phyloP scores from a whole-genome alignment of 768 basidiomycete species.

The Chalciporus piperatus region DNA sequence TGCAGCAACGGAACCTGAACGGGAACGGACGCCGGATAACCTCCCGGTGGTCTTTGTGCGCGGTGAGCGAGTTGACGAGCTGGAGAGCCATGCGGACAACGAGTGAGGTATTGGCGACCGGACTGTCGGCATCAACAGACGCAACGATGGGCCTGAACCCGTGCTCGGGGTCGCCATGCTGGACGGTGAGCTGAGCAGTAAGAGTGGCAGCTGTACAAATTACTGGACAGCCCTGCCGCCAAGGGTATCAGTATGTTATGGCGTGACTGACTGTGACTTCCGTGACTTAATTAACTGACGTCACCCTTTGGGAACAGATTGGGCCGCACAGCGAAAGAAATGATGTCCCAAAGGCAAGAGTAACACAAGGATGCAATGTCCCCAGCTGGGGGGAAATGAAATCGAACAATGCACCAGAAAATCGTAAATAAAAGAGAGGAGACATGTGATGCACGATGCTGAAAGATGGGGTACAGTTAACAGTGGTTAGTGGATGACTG shows the following conservation, averaged over 20 bases:
- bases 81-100: constrained; percentile 9
- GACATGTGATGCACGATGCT: constrained; percentile 17
- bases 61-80: constrained; percentile 22
- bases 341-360: background rate
- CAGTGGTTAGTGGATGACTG: constrained; percentile 1
- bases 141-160: constrained; percentile 7
- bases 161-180: constrained; percentile 18
- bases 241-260: constrained; percentile 3
- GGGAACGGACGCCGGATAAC: constrained; percentile 31
- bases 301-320: constrained; percentile 7
- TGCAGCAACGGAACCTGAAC: constrained; percentile 30
- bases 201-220: background rate
- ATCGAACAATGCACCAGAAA: background rate
- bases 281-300: background rate
- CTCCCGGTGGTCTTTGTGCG: constrained; percentile 22
- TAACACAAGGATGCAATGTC: background rate
- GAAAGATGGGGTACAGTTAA: constrained; percentile 16
- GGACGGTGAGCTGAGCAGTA: background rate
- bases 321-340: too few relatives aligned
- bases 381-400: background rate
- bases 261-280: constrained; percentile 11
- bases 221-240: background rate
- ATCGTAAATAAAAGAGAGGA: background rate
- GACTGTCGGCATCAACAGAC: constrained; percentile 35
- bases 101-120: constrained; percentile 17